Evolutionary conservation across 257 asterid species (phyloP), one percentile per base, ranked within the genome.

Genomic region (Primulina eburnea): DNA sequence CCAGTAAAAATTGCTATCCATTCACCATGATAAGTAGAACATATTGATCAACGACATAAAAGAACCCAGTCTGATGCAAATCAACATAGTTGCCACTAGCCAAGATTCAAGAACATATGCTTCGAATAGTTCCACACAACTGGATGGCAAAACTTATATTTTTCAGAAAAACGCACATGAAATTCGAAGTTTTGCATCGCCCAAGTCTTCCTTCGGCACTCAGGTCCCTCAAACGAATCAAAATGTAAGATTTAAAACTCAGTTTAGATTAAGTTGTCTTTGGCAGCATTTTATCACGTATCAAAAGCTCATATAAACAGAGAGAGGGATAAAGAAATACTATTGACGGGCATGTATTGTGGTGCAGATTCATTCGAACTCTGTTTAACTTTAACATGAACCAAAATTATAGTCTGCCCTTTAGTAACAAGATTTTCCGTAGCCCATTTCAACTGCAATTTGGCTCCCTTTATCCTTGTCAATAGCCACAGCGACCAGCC

Each of bases 351-450:
- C 21, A 75, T 28, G 34, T 87, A 67, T 16, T 85, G 79, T 8
- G 85, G 30, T 7, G 76, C 5, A 10, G 88, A 47, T 2, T 78
- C 82, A 3, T 78, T 2, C 2, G 52, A 34, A 33, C 72, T 24
- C 62, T 70, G 89, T 68, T 73, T 84, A 12, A 74, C 56, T 77
- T 80, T 87, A 69, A 93, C 97, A 72, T 93, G 97, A 58, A 90
- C 60, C 79, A 93, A 67, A 67, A 90, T 80, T 56, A 90, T 75
- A 29, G 90, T 82, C 70, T 90, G 96, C 67, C 96, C 94, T 82
- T 65, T 86, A 20, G 34, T 28, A 58, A 90, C 87, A 69, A 93
- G 81, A 81, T 87, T 88, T 38, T 93, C 95, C 69, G 87, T 77
- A 7, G 97, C 81, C 98, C 98, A 84, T 69, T 81, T 84, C 30